These are phyloP conservation scores for Thielaviopsis euricoi DNA, from an alignment of 2,329 filamentous ascomycete genomes.

Conservation along the genomic window DNA sequence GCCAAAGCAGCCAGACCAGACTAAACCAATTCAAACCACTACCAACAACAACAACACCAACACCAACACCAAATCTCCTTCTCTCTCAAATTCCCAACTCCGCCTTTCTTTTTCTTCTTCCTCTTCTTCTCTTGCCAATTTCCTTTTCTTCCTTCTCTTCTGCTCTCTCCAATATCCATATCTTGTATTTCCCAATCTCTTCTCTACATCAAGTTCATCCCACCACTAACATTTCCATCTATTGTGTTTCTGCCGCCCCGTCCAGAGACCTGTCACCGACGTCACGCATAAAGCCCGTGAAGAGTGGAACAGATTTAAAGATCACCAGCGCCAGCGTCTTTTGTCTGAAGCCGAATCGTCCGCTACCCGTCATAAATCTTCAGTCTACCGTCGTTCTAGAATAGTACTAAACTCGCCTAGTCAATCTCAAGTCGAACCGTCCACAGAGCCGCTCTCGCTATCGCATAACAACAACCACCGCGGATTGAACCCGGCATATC, in stretches of 20 bases:
- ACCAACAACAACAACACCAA: too few species aligned
- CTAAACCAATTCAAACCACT: not conserved
- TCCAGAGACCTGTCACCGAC: not conserved
- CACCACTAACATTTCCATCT: not conserved
- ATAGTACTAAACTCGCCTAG: not conserved
- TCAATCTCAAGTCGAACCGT: not conserved
- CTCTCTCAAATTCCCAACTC: too few species aligned
- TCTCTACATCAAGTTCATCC: not conserved
- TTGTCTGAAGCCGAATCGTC: not conserved
- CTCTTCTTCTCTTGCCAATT: too few species aligned
- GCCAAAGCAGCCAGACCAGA: too few species aligned
- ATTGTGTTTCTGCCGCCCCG: not conserved
- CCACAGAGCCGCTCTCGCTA: not conserved
- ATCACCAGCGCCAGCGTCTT: not conserved
- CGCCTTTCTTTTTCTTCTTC: too few species aligned
- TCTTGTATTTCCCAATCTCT: not conserved
- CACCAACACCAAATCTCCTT: too few species aligned
- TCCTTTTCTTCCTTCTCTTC: not conserved
- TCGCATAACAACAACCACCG: not conserved
- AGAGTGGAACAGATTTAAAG: not conserved
- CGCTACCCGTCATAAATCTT: not conserved
- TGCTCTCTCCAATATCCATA: not conserved
- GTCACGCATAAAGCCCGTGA: not conserved
- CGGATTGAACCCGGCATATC: not conserved
- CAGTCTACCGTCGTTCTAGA: not conserved